Evolutionary conservation across 352 stramenopile species (phyloP).

Genomic region (Pythium brachiatum): DNA sequence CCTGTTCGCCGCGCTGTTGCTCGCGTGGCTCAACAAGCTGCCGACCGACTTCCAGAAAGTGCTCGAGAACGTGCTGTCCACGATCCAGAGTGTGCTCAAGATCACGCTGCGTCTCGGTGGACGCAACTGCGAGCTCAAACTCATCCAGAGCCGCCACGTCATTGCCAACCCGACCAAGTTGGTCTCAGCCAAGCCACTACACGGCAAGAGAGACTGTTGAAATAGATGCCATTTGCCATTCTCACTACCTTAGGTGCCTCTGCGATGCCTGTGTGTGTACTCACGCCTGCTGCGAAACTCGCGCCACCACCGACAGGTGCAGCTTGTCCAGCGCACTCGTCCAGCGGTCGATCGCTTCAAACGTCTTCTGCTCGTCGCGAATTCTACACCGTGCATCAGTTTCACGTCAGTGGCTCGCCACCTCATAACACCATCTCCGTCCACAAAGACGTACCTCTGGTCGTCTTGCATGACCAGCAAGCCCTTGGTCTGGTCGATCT

Average conservation of each 20-base stretch:
- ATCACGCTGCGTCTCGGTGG: slow-evolving; percentile 63
- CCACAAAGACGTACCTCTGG: slow-evolving; percentile 37
- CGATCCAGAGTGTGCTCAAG: slow-evolving; percentile 75
- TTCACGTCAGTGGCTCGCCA: not conserved
- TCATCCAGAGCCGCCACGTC: slow-evolving; percentile 77
- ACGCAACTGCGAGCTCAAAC: slow-evolving; percentile 76
- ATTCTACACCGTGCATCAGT: slow-evolving; percentile 28
- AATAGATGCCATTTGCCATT: slow-evolving; percentile 17
- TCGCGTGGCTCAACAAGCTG: slow-evolving; percentile 72
- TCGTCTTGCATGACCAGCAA: slow-evolving; percentile 53
- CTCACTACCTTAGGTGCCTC: not conserved
- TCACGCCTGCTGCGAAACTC: slow-evolving; percentile 26
- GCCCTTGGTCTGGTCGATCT: slow-evolving; percentile 87
- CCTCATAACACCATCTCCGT: not conserved
- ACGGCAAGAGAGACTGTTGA: not conserved
- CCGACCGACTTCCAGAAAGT: slow-evolving; percentile 61
- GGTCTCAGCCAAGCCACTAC: slow-evolving; percentile 45
- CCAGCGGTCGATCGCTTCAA: slow-evolving; percentile 69
- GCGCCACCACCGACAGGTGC: slow-evolving; percentile 44
- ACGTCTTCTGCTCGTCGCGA: slow-evolving; percentile 61
- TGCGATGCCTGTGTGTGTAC: not conserved
- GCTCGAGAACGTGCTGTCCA: slow-evolving; percentile 76
- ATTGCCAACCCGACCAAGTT: slow-evolving; percentile 56
- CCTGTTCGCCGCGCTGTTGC: slow-evolving; percentile 75
- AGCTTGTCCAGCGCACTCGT: slow-evolving; percentile 46